Evolutionary conservation across 257 asterid species (phyloP).

Genomic region (Penstemon davidsonii): DNA sequence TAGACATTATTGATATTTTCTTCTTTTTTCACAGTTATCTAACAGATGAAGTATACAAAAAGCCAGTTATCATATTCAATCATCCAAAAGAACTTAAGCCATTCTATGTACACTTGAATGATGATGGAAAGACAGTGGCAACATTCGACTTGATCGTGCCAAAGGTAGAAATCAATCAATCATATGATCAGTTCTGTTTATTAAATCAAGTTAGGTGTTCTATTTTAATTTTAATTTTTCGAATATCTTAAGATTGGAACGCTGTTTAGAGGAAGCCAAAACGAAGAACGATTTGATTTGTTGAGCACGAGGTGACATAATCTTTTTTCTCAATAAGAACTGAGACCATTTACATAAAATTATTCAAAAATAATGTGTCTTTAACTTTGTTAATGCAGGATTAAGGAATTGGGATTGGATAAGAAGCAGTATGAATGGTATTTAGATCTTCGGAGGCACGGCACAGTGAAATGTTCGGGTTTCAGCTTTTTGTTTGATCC

Average conservation of each 20-base stretch:
- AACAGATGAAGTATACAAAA: constrained; percentile 59
- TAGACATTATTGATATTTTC: neutral
- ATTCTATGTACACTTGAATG: constrained; percentile 60
- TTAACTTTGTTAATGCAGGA: constrained; percentile 41
- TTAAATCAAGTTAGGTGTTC: neutral
- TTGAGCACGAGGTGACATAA: constrained; percentile 57
- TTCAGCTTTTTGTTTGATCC: constrained; percentile 66
- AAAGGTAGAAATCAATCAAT: constrained; percentile 40
- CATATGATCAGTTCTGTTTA: neutral
- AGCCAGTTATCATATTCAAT: constrained; percentile 66
- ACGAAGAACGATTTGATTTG: constrained; percentile 63
- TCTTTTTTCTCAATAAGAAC: too few species aligned
- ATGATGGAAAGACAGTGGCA: constrained; percentile 74
- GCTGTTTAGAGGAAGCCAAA: constrained; percentile 79
- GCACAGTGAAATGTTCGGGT: constrained; percentile 61
- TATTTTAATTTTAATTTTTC: neutral
- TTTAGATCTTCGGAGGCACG: constrained; percentile 74
- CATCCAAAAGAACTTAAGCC: constrained; percentile 69
- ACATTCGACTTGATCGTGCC: constrained; percentile 76
- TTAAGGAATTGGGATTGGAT: constrained; percentile 57
- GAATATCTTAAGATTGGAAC: constrained; percentile 59
- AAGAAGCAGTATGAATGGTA: constrained; percentile 77
- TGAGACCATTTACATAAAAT: neutral
- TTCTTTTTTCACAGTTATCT: constrained; percentile 51
- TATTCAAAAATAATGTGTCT: too few species aligned